Evolutionary conservation across 2,329 filamentous ascomycete species (phyloP), one percentile per base, ranked within the genome.

Genomic region (Periconia sp.): DNA sequence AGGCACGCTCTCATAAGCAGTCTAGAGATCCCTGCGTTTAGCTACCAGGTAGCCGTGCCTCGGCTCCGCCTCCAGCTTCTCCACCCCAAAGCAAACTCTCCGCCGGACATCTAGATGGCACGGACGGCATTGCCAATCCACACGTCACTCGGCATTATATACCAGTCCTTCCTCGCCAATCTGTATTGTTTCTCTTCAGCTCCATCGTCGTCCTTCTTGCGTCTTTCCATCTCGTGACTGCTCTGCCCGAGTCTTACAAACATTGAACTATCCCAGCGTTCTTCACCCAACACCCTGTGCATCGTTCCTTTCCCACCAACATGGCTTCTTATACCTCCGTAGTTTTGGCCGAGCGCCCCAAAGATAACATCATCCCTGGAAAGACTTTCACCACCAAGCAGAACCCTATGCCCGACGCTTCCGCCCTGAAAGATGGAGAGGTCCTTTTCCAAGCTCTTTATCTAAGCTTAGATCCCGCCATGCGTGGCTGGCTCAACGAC

Each of bases 381-480:
- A 73, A 84, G 68, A 90, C 88, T 14, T 90, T 91, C 73, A 75
- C 74, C 40, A 64, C 80, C 35, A 79, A 84, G 63, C 77, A 75
- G 45, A 73, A 77, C 1, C 76, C 82, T 1, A 77, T 82, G 3
- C 70, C 78, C 7, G 62, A 68, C 1, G 72, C 74, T 40, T 62
- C 68, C 1, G 77, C 82, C 55, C 77, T 88, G 41, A 80, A 86
- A 68, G 81, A 85, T 77, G 86, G 86, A 59, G 76, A 90, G 66
- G 77, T 90, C 51, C 79, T 91, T 54, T 77, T 81, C 53, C 76
- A 79, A 53, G 75, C 76, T 1, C 76, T 88, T 55, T 90, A 90
- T 65, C 78, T 90, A 43, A 87, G 85, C 10, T 78, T 91, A 40
- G 88, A 91, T 72, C 88, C 88, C 1, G 87, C 88, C n/a, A 90